These are phyloP conservation scores for Dipteronia dyeriana DNA, from an alignment of 345 rosid genomes.

Conservation along the genomic window DNA sequence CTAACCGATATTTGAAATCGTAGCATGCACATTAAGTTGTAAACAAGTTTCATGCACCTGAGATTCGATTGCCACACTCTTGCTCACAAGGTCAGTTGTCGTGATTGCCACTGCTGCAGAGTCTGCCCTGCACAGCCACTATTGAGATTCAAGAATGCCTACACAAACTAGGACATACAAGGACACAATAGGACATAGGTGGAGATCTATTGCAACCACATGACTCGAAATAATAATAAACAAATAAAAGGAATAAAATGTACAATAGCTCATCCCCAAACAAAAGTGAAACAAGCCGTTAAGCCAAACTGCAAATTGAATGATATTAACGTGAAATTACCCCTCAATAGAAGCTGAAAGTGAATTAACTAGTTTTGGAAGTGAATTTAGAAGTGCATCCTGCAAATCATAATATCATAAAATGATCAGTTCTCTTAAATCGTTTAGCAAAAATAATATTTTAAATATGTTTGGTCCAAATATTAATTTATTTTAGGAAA, in stretches of 20 bases:
- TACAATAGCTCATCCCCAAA: background rate
- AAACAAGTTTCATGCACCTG: conserved; percentile 40
- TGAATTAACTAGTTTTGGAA: conserved; percentile 64
- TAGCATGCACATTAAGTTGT: background rate
- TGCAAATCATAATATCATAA: conserved; percentile 38
- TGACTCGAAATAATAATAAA: background rate
- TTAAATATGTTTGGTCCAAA: conserved; percentile 2
- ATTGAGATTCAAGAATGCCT: conserved; percentile 18
- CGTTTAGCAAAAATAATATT: no score
- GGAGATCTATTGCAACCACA: conserved; percentile 18
- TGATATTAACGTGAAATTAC: conserved; percentile 37
- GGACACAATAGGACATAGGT: background rate
- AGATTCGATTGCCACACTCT: conserved; percentile 90
- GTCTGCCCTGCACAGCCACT: conserved; percentile 69
- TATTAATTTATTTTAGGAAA: no score
- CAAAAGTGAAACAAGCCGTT: background rate
- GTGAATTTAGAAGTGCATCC: conserved; percentile 77
- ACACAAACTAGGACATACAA: conserved; percentile 13
- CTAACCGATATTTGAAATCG: background rate
- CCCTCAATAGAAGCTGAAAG: conserved; percentile 63
- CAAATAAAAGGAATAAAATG: background rate
- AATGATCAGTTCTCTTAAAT: background rate
- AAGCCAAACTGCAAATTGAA: conserved; percentile 1
- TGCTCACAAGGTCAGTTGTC: conserved; percentile 94
- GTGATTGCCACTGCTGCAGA: conserved; percentile 97